Percentiles rank a stretch among this genome's conserved stretches.
Evolutionary conservation across 208 protist species (phyloP).

Genomic region (Novymonas esmeraldas): DNA sequence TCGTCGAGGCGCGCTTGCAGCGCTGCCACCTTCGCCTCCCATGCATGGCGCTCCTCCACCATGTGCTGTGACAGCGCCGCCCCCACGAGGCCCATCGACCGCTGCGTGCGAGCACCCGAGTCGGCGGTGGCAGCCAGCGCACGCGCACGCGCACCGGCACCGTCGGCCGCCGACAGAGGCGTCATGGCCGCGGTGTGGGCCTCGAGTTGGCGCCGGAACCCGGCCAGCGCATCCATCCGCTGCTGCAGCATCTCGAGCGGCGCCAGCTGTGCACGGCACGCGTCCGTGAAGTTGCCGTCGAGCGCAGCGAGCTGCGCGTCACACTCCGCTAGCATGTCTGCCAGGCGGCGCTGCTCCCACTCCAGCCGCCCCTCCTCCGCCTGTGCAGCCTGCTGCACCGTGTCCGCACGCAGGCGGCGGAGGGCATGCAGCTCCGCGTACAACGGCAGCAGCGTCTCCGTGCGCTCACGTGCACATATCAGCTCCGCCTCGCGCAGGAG

Average conservation of each 20-base stretch:
- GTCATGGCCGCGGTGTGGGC: background rate
- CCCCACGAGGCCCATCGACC: conserved; percentile 11
- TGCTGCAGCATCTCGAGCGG: conserved; percentile 28
- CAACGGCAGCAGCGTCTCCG: conserved; percentile 41
- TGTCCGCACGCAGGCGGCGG: conserved; percentile 25
- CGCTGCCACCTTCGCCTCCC: conserved; percentile 7
- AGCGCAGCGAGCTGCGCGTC: conserved; percentile 28
- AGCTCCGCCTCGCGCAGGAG: conserved; percentile 43
- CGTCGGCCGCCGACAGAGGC: background rate
- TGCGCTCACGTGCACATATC: conserved; percentile 47
- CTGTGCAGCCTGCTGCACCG: conserved; percentile 18
- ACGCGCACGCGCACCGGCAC: background rate
- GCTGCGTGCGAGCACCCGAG: background rate
- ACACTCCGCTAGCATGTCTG: conserved; percentile 29
- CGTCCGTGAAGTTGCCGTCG: conserved; percentile 21
- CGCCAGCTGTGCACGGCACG: conserved; percentile 4
- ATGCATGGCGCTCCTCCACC: conserved; percentile 10
- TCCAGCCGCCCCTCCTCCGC: conserved; percentile 28
- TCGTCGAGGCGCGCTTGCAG: conserved; percentile 2
- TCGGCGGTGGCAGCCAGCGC: background rate
- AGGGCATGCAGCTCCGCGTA: conserved; percentile 61
- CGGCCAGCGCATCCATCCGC: conserved; percentile 15
- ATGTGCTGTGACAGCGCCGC: conserved; percentile 7
- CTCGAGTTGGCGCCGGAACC: conserved; percentile 13
- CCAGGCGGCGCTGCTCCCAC: conserved; percentile 31